Base-by-base conservation (phyloP, 2,329 filamentous ascomycete genomes). In the Colletotrichum sublineola region DNA sequence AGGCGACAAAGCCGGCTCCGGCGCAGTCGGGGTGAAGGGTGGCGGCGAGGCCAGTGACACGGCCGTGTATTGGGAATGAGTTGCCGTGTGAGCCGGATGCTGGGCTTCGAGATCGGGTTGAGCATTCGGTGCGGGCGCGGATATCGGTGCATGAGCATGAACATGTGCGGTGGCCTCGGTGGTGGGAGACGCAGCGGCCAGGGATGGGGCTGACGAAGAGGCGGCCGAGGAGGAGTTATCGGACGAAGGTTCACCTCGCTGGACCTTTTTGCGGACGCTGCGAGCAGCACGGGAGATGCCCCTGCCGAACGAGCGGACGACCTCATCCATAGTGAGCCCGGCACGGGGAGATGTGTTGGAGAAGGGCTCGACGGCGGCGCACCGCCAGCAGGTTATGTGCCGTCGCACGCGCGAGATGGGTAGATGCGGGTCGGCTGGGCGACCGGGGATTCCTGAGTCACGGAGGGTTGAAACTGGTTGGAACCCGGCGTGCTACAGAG, bases 401-500 rank as follows among this genome's bases (percentile, higher is more conserved):
- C 0, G 24, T 48, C 24, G 48, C 66, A 48, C 5, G 38, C 61
- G n/a, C 52, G 24, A 40, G 38, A 36, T 36, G 50, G 31, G 31
- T 12, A 42, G 9, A 36, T 40, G 58, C 50, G 31, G 60, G 62
- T 57, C 52, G 29, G 24, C 40, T 60, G 66, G 60, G 60, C 70
- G 66, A 73, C 66, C 60, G 70, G 66, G 70, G 66, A 70, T 65
- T 33, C 66, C 70, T 61, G 69, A 66, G 70, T 73, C 70, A 73
- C 44, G 36, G 55, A 29, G 24, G 53, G 24, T 73, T 73, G 70
- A 70, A 73, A 73, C 66, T 70, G 61, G 55, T 48, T 73, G 70
- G 66, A 73, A 73, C 70, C 70, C 66, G 66, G 70, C 66, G 70
- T 73, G 67, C 70, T 65, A 46, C 70, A 73, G 66, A 70, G 67